These are phyloP conservation scores for Hyphodiscus sp. DNA, from an alignment of 2,329 filamentous ascomycete species.

Conservation along the genomic window DNA sequence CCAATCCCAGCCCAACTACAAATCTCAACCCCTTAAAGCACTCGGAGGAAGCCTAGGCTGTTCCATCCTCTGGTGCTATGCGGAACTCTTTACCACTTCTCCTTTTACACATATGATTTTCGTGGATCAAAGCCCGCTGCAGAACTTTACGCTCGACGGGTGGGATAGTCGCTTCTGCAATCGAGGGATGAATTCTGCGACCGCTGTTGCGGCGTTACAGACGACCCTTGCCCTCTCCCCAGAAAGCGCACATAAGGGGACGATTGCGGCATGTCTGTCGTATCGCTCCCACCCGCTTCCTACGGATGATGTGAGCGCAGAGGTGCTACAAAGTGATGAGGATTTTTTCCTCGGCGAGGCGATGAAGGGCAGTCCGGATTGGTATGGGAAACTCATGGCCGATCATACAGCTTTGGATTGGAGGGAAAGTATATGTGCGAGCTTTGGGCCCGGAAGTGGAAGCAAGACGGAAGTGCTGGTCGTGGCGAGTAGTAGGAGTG, in stretches of 20 bases:
- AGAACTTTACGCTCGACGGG: slow-evolving; percentile 22
- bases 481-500: slow-evolving; percentile 27
- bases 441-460: slow-evolving; percentile 17
- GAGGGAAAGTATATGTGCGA: slow-evolving; percentile 22
- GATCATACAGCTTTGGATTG: slow-evolving; percentile 29
- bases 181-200: slow-evolving; percentile 25
- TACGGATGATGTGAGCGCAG: slow-evolving; percentile 8
- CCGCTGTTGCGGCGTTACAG: slow-evolving; percentile 23
- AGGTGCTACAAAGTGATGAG: slow-evolving; percentile 15
- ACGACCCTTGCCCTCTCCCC: slow-evolving; percentile 20
- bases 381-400: slow-evolving; percentile 29
- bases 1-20: neutral
- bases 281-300: slow-evolving; percentile 22
- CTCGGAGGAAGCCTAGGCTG: slow-evolving; percentile 29
- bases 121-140: slow-evolving; percentile 29
- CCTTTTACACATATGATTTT: slow-evolving; percentile 27
- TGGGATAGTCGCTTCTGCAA: slow-evolving; percentile 27
- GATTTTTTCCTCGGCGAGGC: slow-evolving; percentile 26
- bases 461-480: slow-evolving; percentile 24
- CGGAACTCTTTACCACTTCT: slow-evolving; percentile 24
- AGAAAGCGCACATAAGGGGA: slow-evolving; percentile 22
- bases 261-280: slow-evolving; percentile 25
- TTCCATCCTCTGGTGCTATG: slow-evolving; percentile 28
- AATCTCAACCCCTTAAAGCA: slow-evolving; percentile 11
- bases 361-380: slow-evolving; percentile 24